phyloP scores from a whole-genome alignment of 768 basidiomycete genomes.

The Mycena maculata region DNA sequence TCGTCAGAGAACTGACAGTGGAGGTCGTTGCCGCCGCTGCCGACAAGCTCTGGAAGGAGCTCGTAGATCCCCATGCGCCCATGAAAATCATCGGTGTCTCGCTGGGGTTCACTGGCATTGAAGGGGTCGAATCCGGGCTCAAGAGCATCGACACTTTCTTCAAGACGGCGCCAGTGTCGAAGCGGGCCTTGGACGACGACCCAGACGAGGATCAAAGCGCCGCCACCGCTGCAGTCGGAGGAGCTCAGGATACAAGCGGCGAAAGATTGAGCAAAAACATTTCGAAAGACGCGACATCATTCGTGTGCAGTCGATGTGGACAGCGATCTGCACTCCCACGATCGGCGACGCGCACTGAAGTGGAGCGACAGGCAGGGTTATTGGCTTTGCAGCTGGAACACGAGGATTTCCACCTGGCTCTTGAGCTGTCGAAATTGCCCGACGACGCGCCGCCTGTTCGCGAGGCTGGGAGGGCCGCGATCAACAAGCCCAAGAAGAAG shows the following conservation, averaged over 20 bases:
- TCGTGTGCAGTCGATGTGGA: slow-evolving; percentile 70
- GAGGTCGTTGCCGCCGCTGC: slow-evolving; percentile 82
- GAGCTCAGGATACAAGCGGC: neutral
- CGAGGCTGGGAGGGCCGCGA: slow-evolving; percentile 32
- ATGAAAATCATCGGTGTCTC: slow-evolving; percentile 80
- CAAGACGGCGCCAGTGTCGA: slow-evolving; percentile 49
- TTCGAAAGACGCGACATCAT: slow-evolving; percentile 46
- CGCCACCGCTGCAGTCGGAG: neutral
- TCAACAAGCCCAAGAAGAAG: slow-evolving; percentile 45
- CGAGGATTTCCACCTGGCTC: slow-evolving; percentile 90
- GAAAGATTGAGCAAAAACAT: slow-evolving; percentile 16
- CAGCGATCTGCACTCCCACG: slow-evolving; percentile 54
- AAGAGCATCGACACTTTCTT: slow-evolving; percentile 91
- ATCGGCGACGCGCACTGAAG: slow-evolving; percentile 41
- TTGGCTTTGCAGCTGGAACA: slow-evolving; percentile 74
- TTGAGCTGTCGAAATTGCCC: slow-evolving; percentile 70
- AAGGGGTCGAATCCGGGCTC: slow-evolving; percentile 81
- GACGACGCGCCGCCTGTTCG: slow-evolving; percentile 33
- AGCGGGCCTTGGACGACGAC: slow-evolving; percentile 54
- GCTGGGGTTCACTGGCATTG: slow-evolving; percentile 84
- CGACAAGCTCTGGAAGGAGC: slow-evolving; percentile 88
- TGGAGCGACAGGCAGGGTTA: slow-evolving; percentile 51
- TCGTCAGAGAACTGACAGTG: slow-evolving; percentile 75
- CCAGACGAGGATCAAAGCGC: slow-evolving; percentile 15
- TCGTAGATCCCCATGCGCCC: slow-evolving; percentile 65